Percentiles rank a stretch among this genome's conserved stretches.
Evolutionary conservation across 139 green algal species (phyloP).

Genomic region (Closterium sp.): DNA sequence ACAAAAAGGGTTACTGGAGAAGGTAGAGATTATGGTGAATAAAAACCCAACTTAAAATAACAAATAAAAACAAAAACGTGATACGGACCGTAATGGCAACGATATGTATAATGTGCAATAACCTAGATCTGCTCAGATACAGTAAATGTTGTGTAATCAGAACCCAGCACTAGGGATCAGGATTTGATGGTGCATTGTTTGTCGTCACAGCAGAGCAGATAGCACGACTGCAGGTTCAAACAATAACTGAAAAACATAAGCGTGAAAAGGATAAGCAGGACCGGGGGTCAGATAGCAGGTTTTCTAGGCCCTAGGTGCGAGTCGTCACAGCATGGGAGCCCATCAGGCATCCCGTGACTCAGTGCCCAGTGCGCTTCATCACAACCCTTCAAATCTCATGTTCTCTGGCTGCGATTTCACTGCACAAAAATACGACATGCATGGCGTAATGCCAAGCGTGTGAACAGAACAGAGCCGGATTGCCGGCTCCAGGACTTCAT

Average conservation of each 20-base stretch:
- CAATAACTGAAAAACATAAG: background rate
- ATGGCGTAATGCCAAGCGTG: background rate
- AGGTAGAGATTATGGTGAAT: no score
- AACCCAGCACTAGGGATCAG: background rate
- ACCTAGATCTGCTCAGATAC: background rate
- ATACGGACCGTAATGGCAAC: no score
- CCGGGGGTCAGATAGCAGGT: conserved; percentile 22
- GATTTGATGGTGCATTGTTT: background rate
- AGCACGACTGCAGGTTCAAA: background rate
- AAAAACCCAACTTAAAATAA: no score
- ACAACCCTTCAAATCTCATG: background rate
- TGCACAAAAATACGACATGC: conserved; percentile 39
- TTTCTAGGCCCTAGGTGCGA: conserved; percentile 37
- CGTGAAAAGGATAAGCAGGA: background rate
- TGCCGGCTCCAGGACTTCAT: background rate
- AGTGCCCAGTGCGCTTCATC: conserved; percentile 46
- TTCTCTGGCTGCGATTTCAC: conserved; percentile 31
- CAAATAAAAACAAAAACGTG: no score
- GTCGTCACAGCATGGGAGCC: background rate
- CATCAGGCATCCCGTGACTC: conserved; percentile 4
- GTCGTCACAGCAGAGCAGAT: background rate
- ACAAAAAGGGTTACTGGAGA: background rate
- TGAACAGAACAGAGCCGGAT: background rate
- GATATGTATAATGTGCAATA: background rate
- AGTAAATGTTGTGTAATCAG: background rate